Evolutionary conservation across 2,329 filamentous ascomycete species (phyloP).

Genomic region (Penicillium sp.): DNA sequence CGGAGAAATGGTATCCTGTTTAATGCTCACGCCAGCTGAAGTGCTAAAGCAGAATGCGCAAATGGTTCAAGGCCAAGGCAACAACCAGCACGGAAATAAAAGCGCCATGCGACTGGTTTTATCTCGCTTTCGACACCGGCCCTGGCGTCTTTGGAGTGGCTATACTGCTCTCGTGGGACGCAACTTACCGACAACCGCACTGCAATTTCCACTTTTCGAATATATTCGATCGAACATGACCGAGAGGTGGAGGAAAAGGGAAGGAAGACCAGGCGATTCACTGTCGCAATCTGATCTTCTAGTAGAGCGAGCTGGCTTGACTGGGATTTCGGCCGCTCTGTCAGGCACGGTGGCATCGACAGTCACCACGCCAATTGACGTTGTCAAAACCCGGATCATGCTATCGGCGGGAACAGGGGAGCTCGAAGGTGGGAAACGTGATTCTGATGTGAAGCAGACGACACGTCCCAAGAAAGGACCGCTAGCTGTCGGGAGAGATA

Average conservation of each 20-base stretch:
- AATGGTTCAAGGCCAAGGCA: conserved; percentile 59
- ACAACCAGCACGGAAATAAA: conserved; percentile 14
- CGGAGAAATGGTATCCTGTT: conserved; percentile 81
- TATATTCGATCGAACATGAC: conserved; percentile 60
- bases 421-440: background rate
- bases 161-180: conserved; percentile 80
- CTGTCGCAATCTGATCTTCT: conserved; percentile 43
- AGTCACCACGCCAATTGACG: conserved; percentile 85
- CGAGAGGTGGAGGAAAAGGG: conserved; percentile 42
- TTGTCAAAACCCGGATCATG: conserved; percentile 90
- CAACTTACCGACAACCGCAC: conserved; percentile 82
- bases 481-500: conserved; percentile 63
- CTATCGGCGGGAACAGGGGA: conserved; percentile 56
- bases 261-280: conserved; percentile 10
- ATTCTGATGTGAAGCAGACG: background rate
- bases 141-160: conserved; percentile 63
- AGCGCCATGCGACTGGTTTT: conserved; percentile 61
- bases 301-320: conserved; percentile 69
- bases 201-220: conserved; percentile 90
- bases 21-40: conserved; percentile 84
- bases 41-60: conserved; percentile 94
- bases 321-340: conserved; percentile 70
- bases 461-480: conserved; percentile 45
- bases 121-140: conserved; percentile 57
- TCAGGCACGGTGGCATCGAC: conserved; percentile 76